Evolutionary conservation across 805 yeast genomes (phyloP), one percentile per base, ranked within the genome.

Genomic region (Myxozyma lipomycoides): DNA sequence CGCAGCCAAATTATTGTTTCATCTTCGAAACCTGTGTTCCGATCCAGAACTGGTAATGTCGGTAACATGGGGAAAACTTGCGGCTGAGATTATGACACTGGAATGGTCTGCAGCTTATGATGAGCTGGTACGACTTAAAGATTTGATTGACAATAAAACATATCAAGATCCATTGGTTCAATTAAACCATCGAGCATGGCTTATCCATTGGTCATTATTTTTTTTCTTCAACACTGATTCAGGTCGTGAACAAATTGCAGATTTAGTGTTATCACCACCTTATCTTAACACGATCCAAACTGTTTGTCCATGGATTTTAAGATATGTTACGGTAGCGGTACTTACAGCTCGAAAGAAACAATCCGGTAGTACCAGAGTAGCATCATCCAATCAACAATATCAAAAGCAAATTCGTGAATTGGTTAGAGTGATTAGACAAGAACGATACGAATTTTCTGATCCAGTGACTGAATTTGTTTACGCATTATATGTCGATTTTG

Each of bases 41-140:
- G 74, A 79, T 64, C 67, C 68, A 53, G 78, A 77, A 24, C 66
- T 75, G 53, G 72, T 75, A 56, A 64, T 75, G 49, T 76, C 78
- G 53, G 81, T 83, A 19, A 78, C 84, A 3, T 82, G 87, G 86
- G 86, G 86, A 59, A 76, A 75, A 64, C 69, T 81, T n/a, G 83
- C 86, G 1, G 72, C 78, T 25, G 83, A 79, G 55, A 78, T 82
- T 58, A 70, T 79, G 49, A 69, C 76, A 30, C 64, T 74, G 50
- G 74, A 78, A 51, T 78, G 80, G 78, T 74, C 69, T 28, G 71
- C 73, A 34, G 80, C 83, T 1, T 60, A 74, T 43, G 77, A 75
- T 56, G 84, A 80, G 65, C 67, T 82, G 45, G 65, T 65, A 48
- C 76, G 74, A 61, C 70, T 82, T 43, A 74, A 83, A 60, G 85